These are phyloP conservation scores for Saccharomyces jurei DNA, from an alignment of 805 yeast species.

Conservation along the genomic window DNA sequence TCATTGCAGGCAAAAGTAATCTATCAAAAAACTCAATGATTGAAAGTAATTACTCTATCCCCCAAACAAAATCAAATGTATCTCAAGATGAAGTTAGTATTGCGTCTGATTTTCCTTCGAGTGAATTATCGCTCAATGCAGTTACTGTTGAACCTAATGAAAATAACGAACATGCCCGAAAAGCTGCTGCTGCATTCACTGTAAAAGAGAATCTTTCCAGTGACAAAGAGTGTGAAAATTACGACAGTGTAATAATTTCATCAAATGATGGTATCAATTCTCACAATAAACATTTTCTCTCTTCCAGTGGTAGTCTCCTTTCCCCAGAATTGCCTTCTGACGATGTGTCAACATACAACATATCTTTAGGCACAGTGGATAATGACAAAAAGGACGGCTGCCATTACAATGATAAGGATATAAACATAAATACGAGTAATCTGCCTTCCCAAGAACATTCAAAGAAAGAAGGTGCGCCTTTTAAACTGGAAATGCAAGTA, in stretches of 20 bases:
- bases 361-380: not conserved
- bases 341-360: not conserved
- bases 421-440: not conserved
- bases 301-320: not conserved
- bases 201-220: not conserved
- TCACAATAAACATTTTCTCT: not conserved
- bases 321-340: not conserved
- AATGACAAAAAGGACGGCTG: not conserved
- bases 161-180: not conserved
- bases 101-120: not conserved
- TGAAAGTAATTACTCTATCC: not conserved
- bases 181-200: not conserved
- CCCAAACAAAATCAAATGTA: not conserved
- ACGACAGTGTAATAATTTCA: not conserved
- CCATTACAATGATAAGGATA: not conserved
- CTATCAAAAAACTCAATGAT: not conserved
- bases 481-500: not conserved
- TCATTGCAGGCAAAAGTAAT: not conserved
- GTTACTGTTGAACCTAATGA: not conserved
- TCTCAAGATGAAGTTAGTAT: not conserved
- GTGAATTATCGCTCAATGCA: not conserved
- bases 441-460: not conserved
- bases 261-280: not conserved
- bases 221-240: not conserved
- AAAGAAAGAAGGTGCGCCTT: not conserved